Percentiles rank a stretch among this genome's conserved stretches.
Conservation (phyloP, 2,329 filamentous ascomycete species). For the Penicillium sp. region DNA sequence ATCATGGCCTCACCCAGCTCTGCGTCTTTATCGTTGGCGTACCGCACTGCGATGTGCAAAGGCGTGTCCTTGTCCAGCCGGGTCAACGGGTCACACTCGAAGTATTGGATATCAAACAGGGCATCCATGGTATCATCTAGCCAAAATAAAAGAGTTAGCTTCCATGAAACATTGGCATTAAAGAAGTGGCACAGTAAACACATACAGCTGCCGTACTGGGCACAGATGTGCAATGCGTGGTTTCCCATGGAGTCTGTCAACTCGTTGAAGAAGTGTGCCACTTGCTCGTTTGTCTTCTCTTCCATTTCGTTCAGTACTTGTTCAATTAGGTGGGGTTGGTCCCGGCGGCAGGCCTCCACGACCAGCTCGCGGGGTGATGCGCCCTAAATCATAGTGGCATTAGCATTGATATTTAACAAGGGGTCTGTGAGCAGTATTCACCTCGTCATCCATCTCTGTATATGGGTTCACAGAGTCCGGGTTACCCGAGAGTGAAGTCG, state of each 20-base stretch:
- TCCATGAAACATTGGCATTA: neutral
- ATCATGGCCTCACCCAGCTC: constrained; percentile 48
- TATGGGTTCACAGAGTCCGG: neutral
- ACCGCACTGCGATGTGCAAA: constrained; percentile 47
- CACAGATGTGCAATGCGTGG: constrained; percentile 85
- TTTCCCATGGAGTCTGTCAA: constrained; percentile 85
- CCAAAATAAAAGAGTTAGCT: neutral
- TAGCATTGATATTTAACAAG: neutral
- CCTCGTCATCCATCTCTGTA: constrained; percentile 45
- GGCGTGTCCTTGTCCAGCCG: constrained; percentile 49
- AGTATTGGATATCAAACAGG: constrained; percentile 49
- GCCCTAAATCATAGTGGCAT: constrained; percentile 56
- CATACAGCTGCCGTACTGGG: constrained; percentile 79
- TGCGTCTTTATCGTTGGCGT: constrained; percentile 48
- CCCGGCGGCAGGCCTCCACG: constrained; percentile 87
- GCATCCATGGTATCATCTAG: constrained; percentile 50
- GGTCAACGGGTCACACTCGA: constrained; percentile 51
- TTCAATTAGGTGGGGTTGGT: constrained; percentile 82
- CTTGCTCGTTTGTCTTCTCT: constrained; percentile 59
- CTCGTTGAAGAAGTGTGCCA: constrained; percentile 77
- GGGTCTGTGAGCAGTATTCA: constrained; percentile 23
- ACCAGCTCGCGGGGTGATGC: constrained; percentile 81
- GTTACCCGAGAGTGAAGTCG: neutral
- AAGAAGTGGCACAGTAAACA: constrained; percentile 21
- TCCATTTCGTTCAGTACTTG: constrained; percentile 67